Evolutionary conservation across 257 asterid species (phyloP), one percentile per base, ranked within the genome.

Genomic region (Henckelia pumila): DNA sequence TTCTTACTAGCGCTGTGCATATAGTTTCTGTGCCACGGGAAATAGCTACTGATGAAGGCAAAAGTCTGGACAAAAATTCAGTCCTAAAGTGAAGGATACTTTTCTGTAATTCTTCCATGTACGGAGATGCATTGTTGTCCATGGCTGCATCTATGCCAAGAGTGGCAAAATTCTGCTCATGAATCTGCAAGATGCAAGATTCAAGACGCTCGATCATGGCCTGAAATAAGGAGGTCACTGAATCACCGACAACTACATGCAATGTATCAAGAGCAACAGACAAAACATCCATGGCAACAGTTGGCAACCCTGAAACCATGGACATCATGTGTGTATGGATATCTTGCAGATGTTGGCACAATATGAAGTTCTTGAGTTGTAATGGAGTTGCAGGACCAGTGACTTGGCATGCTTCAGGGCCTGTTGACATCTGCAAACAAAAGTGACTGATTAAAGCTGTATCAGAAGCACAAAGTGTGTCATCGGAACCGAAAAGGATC

Each of bases 371-470:
- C 82, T 86, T 94, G 64, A 85, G 78, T 83, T 94, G 99, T 5
- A 95, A 87, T 30, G 80, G 79, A 59, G 98, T 91, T 59, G 99
- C 99, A 19, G 88, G 92, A 60, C 96, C 99, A 7, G 86, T 70
- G 70, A 91, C 81, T 81, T 94, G 99, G 59, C 96, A 93, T 56
- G 98, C 96, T 81, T 94, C 98, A 17, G 96, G 99, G 23, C 98
- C 98, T 1, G 99, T 79, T 52, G 95, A 87, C 80, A 94, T 91
- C 99, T 91, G 86, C 25, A 58, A 2, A 56, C 44, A 49, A 72
- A 58, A 24, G 24, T 30, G 30, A 9, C 25, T 16, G 8, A 47
- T 47, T 5, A 47, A 47, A 47, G 20, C 55, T 14, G 55, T 11
- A 47, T 47, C 55, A 47, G 55, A 47, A 47, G 55, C 50, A 47